Evolutionary conservation across 768 basidiomycete genomes (phyloP).

Genomic region (Kondoa subrosea): DNA sequence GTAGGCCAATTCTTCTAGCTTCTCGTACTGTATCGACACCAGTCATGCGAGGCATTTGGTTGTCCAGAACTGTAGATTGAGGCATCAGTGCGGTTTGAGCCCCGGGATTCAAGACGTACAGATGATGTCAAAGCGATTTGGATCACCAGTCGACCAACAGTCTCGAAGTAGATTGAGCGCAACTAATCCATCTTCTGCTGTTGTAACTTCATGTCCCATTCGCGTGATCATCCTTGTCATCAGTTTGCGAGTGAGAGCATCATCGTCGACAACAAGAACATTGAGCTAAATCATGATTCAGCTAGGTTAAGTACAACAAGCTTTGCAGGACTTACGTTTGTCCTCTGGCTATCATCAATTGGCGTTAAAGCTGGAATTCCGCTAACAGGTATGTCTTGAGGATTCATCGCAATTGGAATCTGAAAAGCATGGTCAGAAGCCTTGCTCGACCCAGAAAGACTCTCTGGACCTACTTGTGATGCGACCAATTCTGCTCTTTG

Average conservation of each 20-base stretch:
- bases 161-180: neutral
- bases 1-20: neutral
- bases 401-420: neutral
- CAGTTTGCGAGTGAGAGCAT: neutral
- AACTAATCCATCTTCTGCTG: neutral
- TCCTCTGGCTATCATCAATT: neutral
- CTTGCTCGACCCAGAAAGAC: too few relatives aligned
- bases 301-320: neutral
- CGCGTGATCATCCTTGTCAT: neutral
- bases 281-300: neutral
- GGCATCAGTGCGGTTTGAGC: neutral
- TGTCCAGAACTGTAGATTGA: neutral
- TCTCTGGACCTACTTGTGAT: too few relatives aligned
- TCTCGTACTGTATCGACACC: neutral
- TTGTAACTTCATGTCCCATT: neutral
- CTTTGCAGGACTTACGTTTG: neutral
- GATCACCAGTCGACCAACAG: neutral
- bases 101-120: neutral
- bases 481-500: neutral
- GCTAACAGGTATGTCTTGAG: neutral
- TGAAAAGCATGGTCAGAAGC: too few relatives aligned
- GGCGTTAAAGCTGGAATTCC: neutral
- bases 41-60: slow-evolving; percentile 1
- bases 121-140: slow-evolving; percentile 1
- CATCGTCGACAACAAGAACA: slow-evolving; percentile 6